A percentile compares a stretch with the other conserved stretches of the same genome.
Conservation (phyloP, 2,329 filamentous ascomycete species). For the Nigrospora sphaerica region DNA sequence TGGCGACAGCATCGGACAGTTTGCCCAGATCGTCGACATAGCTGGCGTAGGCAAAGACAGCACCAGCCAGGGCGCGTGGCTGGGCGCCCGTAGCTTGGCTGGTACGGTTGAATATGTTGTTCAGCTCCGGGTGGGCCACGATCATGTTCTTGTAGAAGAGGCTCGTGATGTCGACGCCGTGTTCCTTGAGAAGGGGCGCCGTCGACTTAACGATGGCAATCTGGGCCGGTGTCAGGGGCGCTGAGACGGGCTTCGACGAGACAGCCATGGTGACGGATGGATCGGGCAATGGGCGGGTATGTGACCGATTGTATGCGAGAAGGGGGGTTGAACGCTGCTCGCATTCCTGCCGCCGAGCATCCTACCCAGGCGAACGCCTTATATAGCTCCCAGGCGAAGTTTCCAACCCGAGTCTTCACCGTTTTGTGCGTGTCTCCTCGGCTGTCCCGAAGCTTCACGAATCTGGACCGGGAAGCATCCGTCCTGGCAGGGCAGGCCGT, state of each 20-base stretch:
- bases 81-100: constrained; percentile 64
- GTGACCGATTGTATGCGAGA: too few species aligned
- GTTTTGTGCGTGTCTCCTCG: too few species aligned
- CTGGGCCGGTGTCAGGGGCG: constrained; percentile 39
- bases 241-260: neutral
- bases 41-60: constrained; percentile 65
- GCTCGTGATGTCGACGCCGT: constrained; percentile 63
- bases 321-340: too few species aligned
- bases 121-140: constrained; percentile 53
- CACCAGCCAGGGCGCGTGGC: constrained; percentile 58
- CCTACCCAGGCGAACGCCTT: too few species aligned
- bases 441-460: too few species aligned
- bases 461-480: too few species aligned
- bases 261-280: neutral
- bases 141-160: constrained; percentile 68
- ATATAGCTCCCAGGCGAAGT: too few species aligned
- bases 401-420: too few species aligned
- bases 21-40: constrained; percentile 64
- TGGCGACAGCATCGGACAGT: constrained; percentile 50
- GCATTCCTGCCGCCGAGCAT: too few species aligned
- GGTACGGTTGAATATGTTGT: constrained; percentile 63
- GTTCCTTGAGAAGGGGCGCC: constrained; percentile 61
- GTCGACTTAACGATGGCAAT: constrained; percentile 69
- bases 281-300: too few species aligned
- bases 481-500: too few species aligned